Base-by-base conservation (phyloP, 495 filamentous ascomycete genomes). In the Podospora pseudocomata region DNA sequence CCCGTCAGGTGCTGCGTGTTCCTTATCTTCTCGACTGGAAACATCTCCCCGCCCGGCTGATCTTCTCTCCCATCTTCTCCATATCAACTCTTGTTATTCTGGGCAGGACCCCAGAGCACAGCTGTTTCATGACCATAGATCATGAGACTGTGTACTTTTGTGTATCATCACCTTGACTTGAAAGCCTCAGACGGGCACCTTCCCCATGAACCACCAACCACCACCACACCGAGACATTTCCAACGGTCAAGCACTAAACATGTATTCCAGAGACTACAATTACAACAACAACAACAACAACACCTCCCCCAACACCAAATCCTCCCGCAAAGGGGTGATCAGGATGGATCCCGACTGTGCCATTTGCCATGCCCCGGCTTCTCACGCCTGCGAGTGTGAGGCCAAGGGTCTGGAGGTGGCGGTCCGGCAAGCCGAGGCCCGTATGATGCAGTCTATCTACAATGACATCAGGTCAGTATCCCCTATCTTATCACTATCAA, bases 341-440 rank as follows among this genome's bases (percentile, higher is more conserved):
- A 84, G 77, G 76, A 86, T 88, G 85, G 87, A 89, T 68, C 89
- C 89, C 54, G 88, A 90, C 79, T 91, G 89, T 79, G 88, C 88
- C 58, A 89, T 91, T 65, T 91, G 89, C 77, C 84, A 85, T 77
- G 83, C 84, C 72, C 87, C 89, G 62, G 86, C 87, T 57, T 79
- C 84, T 49, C 78, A 83, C 70, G 82, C 84, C 70, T 91, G 89
- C 79, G 88, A 88, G 67, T 90, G 88, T 79, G 89, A 91, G 80
- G 84, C 86, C 56, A 88, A 89, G 68, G 86, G 87, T 32, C 83
- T 91, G 57, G 84, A 88, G 76, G 81, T 86, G 63, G 89, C 89
- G 44, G 82, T 91, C 62, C 80, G 86, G 71, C 88, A 91, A 74
- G 87, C 88, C 44, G 89, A 91, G 76, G 71, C 81, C 60, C 81